Conservation (phyloP, 257 asterid genomes). For the Solanum sitiens region DNA sequence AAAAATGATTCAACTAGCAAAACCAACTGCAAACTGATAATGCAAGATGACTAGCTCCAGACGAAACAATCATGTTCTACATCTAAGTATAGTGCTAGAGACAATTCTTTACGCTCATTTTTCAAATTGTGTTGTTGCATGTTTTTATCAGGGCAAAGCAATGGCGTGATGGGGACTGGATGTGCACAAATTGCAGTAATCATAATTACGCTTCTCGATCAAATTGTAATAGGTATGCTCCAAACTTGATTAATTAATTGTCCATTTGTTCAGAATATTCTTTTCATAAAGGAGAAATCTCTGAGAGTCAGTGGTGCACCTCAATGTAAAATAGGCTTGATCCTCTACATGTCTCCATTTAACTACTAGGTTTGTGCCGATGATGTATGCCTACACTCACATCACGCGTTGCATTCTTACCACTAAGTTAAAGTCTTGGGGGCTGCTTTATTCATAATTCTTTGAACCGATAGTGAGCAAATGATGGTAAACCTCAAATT, state of each 20-base stretch:
- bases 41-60: no score
- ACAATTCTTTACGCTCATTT: no score
- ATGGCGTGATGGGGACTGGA: no score
- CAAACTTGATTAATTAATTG: background rate
- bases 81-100: no score
- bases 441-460: background rate
- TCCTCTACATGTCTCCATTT: background rate
- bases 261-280: background rate
- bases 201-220: no score
- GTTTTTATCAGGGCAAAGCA: no score
- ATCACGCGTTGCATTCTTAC: background rate
- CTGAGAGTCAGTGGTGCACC: background rate
- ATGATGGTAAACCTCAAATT: background rate
- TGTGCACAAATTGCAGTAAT: no score
- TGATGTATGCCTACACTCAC: background rate
- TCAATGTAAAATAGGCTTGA: background rate
- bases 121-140: no score
- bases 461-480: background rate
- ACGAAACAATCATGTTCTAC: no score
- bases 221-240: constrained; percentile 64
- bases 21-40: constrained; percentile 9
- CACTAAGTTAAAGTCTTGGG: background rate
- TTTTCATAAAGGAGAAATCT: background rate
- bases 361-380: background rate
- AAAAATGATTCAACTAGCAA: no score